Conservation (phyloP, 1,139 yeast species). For the Yamadazyma kanchanaburiensis region DNA sequence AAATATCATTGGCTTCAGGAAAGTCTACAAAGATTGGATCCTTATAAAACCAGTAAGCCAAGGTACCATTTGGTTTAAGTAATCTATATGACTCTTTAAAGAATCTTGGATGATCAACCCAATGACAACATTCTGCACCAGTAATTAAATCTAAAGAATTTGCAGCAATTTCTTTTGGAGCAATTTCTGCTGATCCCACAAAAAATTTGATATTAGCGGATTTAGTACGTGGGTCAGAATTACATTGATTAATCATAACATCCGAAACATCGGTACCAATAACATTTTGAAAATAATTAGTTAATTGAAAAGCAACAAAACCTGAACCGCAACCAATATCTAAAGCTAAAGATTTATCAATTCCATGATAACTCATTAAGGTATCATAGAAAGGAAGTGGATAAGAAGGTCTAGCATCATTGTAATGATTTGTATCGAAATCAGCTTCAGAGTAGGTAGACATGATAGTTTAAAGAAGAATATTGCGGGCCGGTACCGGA, state of each 20-base stretch:
- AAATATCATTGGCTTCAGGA: slow-evolving; percentile 40
- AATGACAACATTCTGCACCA: slow-evolving; percentile 77
- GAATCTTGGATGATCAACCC: slow-evolving; percentile 62
- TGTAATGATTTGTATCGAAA: slow-evolving; percentile 35
- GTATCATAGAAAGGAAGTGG: slow-evolving; percentile 31
- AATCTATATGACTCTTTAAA: slow-evolving; percentile 47
- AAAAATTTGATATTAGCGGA: slow-evolving; percentile 5
- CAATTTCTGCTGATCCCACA: slow-evolving; percentile 8
- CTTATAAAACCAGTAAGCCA: slow-evolving; percentile 78
- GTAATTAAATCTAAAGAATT: slow-evolving; percentile 57
- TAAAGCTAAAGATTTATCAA: slow-evolving; percentile 31
- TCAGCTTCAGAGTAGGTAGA: slow-evolving; percentile 34
- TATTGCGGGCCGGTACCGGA: slow-evolving; percentile 6
- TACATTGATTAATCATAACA: slow-evolving; percentile 58
- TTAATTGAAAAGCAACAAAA: slow-evolving; percentile 59
- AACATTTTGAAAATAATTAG: slow-evolving; percentile 42
- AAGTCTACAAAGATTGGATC: slow-evolving; percentile 54
- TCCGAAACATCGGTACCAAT: slow-evolving; percentile 67
- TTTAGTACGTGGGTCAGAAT: slow-evolving; percentile 8
- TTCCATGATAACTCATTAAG: slow-evolving; percentile 26
- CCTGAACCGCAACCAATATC: slow-evolving; percentile 92
- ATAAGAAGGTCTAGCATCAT: slow-evolving; percentile 36
- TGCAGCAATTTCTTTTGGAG: slow-evolving; percentile 15
- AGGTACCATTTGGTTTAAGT: slow-evolving; percentile 57
- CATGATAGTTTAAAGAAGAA: slow-evolving; percentile 19